Evolutionary conservation across 176 grass and related monocot genomes (phyloP), one percentile per base, ranked within the genome.

Genomic region (Lolium multiflorum): DNA sequence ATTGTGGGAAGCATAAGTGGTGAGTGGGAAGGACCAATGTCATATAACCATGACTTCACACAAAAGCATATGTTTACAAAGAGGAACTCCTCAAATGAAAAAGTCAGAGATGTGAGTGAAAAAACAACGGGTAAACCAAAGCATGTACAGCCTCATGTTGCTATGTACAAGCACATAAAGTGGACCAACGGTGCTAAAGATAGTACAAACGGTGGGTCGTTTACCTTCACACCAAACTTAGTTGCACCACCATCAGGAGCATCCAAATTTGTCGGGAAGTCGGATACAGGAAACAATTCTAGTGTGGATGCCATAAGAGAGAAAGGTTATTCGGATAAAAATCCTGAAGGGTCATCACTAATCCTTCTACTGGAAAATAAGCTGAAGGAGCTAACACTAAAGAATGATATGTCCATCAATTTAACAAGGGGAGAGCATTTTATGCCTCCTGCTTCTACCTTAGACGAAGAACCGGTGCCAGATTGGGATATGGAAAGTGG

Each of bases 221-320:
- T 92, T 87, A 98, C 95, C 72, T 95, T 95, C 71, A 98, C 93
- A 68, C 92, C 93, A 52, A 88, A 93, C 20, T 86, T 95, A 80
- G 73, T 90, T 61, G 93, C 93, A 88, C 81, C 89, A 81, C 75
- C 70, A 35, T 65, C 60, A 24, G 85, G 86, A 57, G 20, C 84
- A 41, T 87, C 81, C 31, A 71, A 79, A 41, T 75, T 89, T 17
- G 74, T 71, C 0, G 81, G 85, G 21, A 91, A 85, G 17, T 43
- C 76, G 81, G 89, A 87, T 73, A 63, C 85, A 78, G 71, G 69
- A 76, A 82, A 48, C 17, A 49, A 59, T 72, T 81, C 86, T 76
- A 46, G 25, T 82, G 66, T 91, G 44, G 78, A 94, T n/a, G 31
- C 78, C 20, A 51, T 62, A 61, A 68, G 37, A 43, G 72, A 88